Evolutionary conservation across 768 basidiomycete genomes (phyloP).

Genomic region (Boletus speciosus): DNA sequence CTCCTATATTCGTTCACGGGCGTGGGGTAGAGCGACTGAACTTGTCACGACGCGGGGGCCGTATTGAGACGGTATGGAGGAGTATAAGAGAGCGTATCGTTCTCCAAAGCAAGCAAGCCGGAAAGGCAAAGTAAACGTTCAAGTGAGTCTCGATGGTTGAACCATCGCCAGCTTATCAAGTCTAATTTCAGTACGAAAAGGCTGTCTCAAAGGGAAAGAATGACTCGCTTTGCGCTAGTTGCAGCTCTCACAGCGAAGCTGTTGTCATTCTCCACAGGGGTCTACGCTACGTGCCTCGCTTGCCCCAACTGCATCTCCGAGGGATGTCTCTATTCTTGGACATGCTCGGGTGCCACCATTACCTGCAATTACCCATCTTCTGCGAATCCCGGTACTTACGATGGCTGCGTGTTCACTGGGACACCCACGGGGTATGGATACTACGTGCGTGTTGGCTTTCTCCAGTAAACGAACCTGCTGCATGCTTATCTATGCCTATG

Average conservation of each 20-base stretch:
- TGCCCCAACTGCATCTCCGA: neutral
- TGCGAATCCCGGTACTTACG: neutral
- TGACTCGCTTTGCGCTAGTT: neutral
- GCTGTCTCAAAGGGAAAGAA: neutral
- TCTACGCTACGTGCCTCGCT: neutral
- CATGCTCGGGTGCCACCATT: neutral
- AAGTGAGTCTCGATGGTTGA: neutral
- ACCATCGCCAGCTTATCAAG: neutral
- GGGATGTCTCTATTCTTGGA: conserved; percentile 8
- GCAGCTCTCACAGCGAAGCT: neutral
- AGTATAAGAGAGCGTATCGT: neutral
- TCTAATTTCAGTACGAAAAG: neutral
- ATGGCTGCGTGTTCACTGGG: neutral
- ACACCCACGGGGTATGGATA: neutral
- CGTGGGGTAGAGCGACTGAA: neutral
- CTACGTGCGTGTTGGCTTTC: neutral
- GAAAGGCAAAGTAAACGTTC: neutral
- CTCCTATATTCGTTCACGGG: neutral
- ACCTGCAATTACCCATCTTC: conserved; percentile 6
- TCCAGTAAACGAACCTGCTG: neutral
- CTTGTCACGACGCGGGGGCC: neutral
- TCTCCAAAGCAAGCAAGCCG: too few relatives aligned
- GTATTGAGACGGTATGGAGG: neutral
- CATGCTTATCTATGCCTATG: neutral
- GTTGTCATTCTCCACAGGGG: neutral